Percentiles rank a stretch among this genome's conserved stretches.
Conservation (phyloP, 805 yeast genomes). For the Metschnikowia koreensis region DNA sequence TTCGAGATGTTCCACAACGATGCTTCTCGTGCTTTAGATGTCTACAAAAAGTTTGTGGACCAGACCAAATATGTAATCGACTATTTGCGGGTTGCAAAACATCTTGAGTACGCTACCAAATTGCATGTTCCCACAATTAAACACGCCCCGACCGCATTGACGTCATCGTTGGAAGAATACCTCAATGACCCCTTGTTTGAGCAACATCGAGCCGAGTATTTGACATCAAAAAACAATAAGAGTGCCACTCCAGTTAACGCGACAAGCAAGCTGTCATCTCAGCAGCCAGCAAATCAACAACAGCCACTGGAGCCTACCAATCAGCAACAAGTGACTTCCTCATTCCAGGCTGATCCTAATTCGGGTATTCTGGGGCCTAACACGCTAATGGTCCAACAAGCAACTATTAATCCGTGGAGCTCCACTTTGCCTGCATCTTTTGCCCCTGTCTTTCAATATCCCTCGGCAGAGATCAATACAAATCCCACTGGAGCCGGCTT, state of each 20-base stretch:
- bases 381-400: slow-evolving; percentile 37
- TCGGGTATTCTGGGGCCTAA: background rate
- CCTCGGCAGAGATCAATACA: slow-evolving; percentile 14
- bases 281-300: background rate
- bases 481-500: slow-evolving; percentile 57
- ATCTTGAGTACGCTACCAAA: slow-evolving; percentile 80
- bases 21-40: slow-evolving; percentile 80
- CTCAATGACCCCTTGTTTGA: slow-evolving; percentile 85
- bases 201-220: slow-evolving; percentile 69
- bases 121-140: slow-evolving; percentile 92
- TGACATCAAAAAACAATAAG: slow-evolving; percentile 59
- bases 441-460: slow-evolving; percentile 7
- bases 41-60: slow-evolving; percentile 81
- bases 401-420: slow-evolving; percentile 43
- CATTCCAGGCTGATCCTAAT: background rate
- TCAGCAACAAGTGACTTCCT: background rate
- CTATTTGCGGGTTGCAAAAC: slow-evolving; percentile 85
- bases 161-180: slow-evolving; percentile 84
- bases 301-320: slow-evolving; percentile 2
- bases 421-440: slow-evolving; percentile 12
- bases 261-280: background rate
- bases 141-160: slow-evolving; percentile 94
- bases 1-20: slow-evolving; percentile 87
- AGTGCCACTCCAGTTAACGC: background rate
- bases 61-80: slow-evolving; percentile 85